phyloP scores from a whole-genome alignment of 2,329 filamentous ascomycete genomes.

The Byssothecium circinans region DNA sequence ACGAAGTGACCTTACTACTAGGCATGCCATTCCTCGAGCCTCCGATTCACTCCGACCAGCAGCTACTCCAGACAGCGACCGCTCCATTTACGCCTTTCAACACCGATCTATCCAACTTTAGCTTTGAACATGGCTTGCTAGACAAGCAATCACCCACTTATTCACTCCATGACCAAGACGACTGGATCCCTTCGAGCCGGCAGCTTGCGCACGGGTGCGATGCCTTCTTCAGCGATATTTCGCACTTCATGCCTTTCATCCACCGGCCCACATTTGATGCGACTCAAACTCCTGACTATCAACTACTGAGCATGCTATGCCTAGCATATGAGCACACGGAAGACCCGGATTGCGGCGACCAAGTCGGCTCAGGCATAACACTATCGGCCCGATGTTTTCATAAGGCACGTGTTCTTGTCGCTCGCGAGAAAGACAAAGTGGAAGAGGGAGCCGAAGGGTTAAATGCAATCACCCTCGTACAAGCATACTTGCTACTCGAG shows the following conservation, averaged over 20 bases:
- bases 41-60: too few species aligned
- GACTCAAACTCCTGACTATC: slow-evolving; percentile 2
- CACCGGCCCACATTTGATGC: slow-evolving; percentile 19
- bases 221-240: slow-evolving; percentile 16
- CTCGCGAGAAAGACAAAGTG: slow-evolving; percentile 9
- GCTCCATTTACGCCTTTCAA: background rate
- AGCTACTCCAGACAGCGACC: too few species aligned
- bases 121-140: background rate
- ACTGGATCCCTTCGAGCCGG: slow-evolving; percentile 12
- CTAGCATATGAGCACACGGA: slow-evolving; percentile 23
- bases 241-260: slow-evolving; percentile 14
- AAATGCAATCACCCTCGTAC: slow-evolving; percentile 12
- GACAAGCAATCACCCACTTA: too few species aligned
- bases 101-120: background rate
- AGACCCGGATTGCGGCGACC: slow-evolving; percentile 13
- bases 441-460: background rate
- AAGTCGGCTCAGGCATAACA: slow-evolving; percentile 11
- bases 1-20: background rate
- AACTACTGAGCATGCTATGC: slow-evolving; percentile 19
- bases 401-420: slow-evolving; percentile 16
- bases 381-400: slow-evolving; percentile 16
- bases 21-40: background rate
- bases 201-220: slow-evolving; percentile 13
- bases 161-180: slow-evolving; percentile 7
- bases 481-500: background rate